Evolutionary conservation across 192 early-diverging fungal genomes (phyloP), one percentile per base, ranked within the genome.

Genomic region (Geranomyces michiganensis): DNA sequence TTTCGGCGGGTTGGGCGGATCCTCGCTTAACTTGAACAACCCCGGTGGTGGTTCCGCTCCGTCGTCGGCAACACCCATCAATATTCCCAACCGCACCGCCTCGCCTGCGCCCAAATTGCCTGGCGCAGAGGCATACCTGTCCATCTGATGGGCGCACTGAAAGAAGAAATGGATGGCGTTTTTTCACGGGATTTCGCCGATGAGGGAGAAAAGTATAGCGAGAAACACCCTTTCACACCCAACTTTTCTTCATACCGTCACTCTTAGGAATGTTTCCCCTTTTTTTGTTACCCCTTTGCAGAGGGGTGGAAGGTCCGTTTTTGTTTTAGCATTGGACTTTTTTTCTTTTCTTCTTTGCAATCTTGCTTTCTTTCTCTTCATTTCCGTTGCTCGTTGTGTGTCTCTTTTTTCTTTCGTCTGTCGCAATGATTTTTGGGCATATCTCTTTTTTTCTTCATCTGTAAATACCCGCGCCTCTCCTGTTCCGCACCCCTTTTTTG

Each of bases 81-180:
- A 41, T 10, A 41, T 41, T 41, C 36, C 36, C 5, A 3, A 33
- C 58, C 31, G 31, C 9, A 27, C 21, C 26, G 24, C 58, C 9
- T 60, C 27, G 15, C 15, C 58, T 33, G 58, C 29, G 15, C 62
- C 62, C 13, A 64, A 64, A 45, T 21, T 64, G 17, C 62, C 62
- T 13, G 62, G 33, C n/a, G 62, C 62, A 19, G 62, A 64, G 62
- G 62, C 33, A 3, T 64, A 43, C 29, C 41, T 64, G 62, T 64
- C 62, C 5, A 64, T 64, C 27, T 64, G 62, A 64, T 30, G 56
- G 56, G 14, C 56, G 56, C 14, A 12, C 14, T 19, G 46, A n/a
- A n/a, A n/a, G n/a, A n/a, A n/a, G n/a, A n/a, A n/a, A n/a, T n/a
- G n/a, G n/a, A n/a, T n/a, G n/a, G n/a, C n/a, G n/a, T n/a, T n/a